Percentiles rank a stretch among this genome's conserved stretches.
Evolutionary conservation across 1,284 basidiomycete genomes (phyloP).

Genomic region (Wallemia mellicola): DNA sequence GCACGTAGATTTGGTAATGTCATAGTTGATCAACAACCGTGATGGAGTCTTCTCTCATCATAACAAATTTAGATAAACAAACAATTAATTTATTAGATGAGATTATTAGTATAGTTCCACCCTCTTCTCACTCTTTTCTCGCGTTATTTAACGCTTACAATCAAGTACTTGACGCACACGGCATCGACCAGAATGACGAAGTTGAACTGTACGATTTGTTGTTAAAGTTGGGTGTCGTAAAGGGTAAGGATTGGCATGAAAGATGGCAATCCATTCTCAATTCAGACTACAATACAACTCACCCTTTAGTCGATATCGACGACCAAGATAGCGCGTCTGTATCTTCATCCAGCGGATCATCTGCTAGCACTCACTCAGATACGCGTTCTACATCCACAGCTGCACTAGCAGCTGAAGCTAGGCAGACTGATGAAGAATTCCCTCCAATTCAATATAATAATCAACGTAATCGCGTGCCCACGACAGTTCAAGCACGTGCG

Average conservation of each 20-base stretch:
- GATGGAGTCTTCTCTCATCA: neutral
- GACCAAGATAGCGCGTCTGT: neutral
- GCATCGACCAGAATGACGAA: conserved; percentile 41
- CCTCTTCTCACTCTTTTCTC: conserved; percentile 34
- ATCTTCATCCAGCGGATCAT: neutral
- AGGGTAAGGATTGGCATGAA: conserved; percentile 38
- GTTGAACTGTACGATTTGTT: conserved; percentile 47
- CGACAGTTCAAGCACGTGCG: neutral
- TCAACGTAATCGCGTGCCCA: neutral
- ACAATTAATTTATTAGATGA: conserved; percentile 30
- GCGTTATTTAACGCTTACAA: conserved; percentile 52
- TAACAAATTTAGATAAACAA: neutral
- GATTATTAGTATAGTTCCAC: conserved; percentile 32
- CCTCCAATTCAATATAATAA: neutral
- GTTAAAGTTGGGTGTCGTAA: conserved; percentile 41
- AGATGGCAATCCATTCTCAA: conserved; percentile 40
- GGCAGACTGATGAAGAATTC: neutral
- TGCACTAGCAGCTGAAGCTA: neutral
- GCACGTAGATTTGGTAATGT: neutral
- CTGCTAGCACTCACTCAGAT: neutral
- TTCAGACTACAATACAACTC: conserved; percentile 17
- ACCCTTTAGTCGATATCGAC: neutral
- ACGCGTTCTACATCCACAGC: neutral
- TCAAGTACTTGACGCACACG: conserved; percentile 34
- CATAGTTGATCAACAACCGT: neutral